Evolutionary conservation across 225 moss, liverwort and hornwort genomes (phyloP), one percentile per base, ranked within the genome.

Genomic region (Straminergon stramineum): DNA sequence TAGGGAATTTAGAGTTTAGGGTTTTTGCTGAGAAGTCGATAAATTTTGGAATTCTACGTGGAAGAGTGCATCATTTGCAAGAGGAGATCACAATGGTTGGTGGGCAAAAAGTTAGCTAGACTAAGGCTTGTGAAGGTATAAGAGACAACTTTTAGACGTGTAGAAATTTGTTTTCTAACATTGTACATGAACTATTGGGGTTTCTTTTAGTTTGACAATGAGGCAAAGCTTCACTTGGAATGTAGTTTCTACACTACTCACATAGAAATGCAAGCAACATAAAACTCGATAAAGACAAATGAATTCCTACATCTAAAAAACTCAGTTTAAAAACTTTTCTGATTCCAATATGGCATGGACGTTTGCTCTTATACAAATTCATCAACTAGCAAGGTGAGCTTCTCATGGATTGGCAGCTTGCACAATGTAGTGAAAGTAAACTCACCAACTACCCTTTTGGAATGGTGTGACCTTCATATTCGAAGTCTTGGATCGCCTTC

Each of bases 401-500:
- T 32, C 7, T 75, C 20, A 10, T 13, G 13, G 13, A 80, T 7
- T 39, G 16, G 26, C 3, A n/a, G 2, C 56, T 10, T 79, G 56
- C 1, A 7, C 2, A 2, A 0, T 2, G 1, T 30, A 74, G 45
- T 4, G 32, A 13, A 75, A 32, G 20, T 51, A 22, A 58, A 57
- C 70, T 69, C 32, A 84, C 84, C 71, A 15, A 13, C 89, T 91
- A 94, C 8, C 94, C 94, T 66, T 94, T 92, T 3, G 87, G 92
- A 68, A 93, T 94, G 21, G 85, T 79, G 64, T 84, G 74, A 12
- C 94, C 94, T 39, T 63, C 93, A 43, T 84, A 94, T 56, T 93
- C 63, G 10, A 94, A 91, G 43, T 92, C 88, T 69, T 90, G 67
- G 13, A 93, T 80, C 2, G 89, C 93, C 22, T 4, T 86, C 5